These are phyloP conservation scores for Euphrasia arctica DNA, from an alignment of 305 asterid genomes.

Conservation along the genomic window DNA sequence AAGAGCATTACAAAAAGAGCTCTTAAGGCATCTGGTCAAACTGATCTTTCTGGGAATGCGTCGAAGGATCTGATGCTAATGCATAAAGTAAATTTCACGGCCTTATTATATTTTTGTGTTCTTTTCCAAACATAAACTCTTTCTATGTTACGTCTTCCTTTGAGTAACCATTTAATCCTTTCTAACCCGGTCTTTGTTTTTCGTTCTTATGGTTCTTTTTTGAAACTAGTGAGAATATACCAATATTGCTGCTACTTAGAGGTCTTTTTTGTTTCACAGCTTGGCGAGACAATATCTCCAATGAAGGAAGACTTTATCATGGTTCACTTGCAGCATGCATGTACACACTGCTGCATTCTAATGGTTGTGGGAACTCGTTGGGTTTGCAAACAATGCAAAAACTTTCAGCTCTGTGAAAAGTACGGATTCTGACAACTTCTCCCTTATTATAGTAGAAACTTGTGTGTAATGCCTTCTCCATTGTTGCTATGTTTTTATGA, in stretches of 20 bases:
- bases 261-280: constrained; percentile 48
- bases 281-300: constrained; percentile 91
- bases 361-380: constrained; percentile 92
- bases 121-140: neutral
- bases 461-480: neutral
- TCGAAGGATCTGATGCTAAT: constrained; percentile 85
- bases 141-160: constrained; percentile 3
- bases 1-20: constrained; percentile 87
- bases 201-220: neutral
- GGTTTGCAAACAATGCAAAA: constrained; percentile 86
- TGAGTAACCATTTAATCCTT: neutral
- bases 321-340: constrained; percentile 95
- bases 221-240: neutral
- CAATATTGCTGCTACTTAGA: constrained; percentile 15
- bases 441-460: constrained; percentile 15
- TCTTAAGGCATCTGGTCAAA: constrained; percentile 85
- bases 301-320: constrained; percentile 99
- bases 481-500: neutral
- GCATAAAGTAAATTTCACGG: constrained; percentile 64
- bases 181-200: neutral
- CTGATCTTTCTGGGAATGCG: constrained; percentile 87
- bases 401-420: constrained; percentile 86
- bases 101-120: constrained; percentile 16
- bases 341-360: constrained; percentile 86
- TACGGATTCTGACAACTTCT: constrained; percentile 34